Evolutionary conservation across 371 early-diverging fungal genomes (phyloP), one percentile per base, ranked within the genome.

Genomic region (Capillidium heterosporum): DNA sequence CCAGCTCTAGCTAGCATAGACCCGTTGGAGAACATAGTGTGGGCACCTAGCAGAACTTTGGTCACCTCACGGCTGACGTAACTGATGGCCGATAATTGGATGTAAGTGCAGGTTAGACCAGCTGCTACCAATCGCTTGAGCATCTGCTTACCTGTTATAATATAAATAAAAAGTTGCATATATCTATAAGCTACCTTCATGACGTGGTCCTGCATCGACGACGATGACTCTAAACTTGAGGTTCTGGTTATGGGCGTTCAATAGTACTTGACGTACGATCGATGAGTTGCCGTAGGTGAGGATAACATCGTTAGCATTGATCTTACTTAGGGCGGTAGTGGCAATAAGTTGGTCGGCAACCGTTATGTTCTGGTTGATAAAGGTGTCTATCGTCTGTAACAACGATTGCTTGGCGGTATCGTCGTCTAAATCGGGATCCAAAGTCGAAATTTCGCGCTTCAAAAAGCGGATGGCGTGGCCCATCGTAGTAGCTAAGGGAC

Each of bases 31-130:
- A 93, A 73, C 47, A 96, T 64, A 0, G 90, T 85, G 58, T 89
- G 87, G 8, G 95, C 93, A 19, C 97, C 96, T 69, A 96, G 69
- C 48, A 97, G 76, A 2, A 93, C 88, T 69, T 95, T 95, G 56
- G 91, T 83, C 29, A 43, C 56, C 19, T 56, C 43, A 26, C 43
- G 24, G 17, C 26, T 31, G 43, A 43, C 31, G 29, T 63, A 60
- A 1, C 62, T 70, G 8, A 82, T 60, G 56, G 78, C 77, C 47
- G 75, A 75, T 24, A 82, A 65, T 19, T 84, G 66, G 27, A 79
- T 72, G 61, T 89, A 90, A 0, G 85, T 81, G 64, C 89, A 89
- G 2, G 75, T 69, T 32, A 89, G 82, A 24, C 85, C 87, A 1
- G 77, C 81, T 19, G 61, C 70, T 1, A 74, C 76, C 29, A 91